phyloP scores from a whole-genome alignment of 306 rosid genomes.

The Alnus glutinosa region DNA sequence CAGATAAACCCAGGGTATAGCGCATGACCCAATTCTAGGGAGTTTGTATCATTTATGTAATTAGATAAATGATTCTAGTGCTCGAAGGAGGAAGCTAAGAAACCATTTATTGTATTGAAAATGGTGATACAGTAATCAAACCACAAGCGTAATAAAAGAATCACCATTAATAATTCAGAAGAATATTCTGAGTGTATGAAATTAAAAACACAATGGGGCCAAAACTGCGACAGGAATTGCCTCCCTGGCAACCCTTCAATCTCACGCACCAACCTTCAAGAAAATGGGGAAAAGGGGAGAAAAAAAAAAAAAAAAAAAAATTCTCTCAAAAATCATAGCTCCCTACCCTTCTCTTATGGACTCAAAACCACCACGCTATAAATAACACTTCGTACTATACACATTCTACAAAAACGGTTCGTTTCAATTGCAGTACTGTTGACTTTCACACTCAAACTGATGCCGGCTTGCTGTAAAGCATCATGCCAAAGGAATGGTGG shows the following conservation, averaged over 20 bases:
- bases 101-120: constrained; percentile 12
- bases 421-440: constrained; percentile 46
- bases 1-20: neutral
- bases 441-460: constrained; percentile 59
- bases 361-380: constrained; percentile 52
- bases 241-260: constrained; percentile 55
- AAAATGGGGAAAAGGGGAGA: constrained; percentile 14
- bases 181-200: constrained; percentile 14
- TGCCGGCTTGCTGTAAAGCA: constrained; percentile 51
- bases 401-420: constrained; percentile 56
- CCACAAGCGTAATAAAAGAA: constrained; percentile 29
- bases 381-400: constrained; percentile 56
- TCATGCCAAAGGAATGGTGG: constrained; percentile 61
- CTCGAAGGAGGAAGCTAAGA: neutral
- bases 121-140: constrained; percentile 10
- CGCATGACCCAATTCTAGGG: too few species aligned
- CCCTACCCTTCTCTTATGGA: constrained; percentile 39
- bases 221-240: constrained; percentile 39
- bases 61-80: too few species aligned
- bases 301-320: constrained; percentile 12
- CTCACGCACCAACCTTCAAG: constrained; percentile 43
- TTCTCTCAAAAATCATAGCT: constrained; percentile 38
- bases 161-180: constrained; percentile 25
- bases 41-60: neutral
- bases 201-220: constrained; percentile 23